Base-by-base conservation (phyloP, 179 eudicot species). In the Camellia oleifera region DNA sequence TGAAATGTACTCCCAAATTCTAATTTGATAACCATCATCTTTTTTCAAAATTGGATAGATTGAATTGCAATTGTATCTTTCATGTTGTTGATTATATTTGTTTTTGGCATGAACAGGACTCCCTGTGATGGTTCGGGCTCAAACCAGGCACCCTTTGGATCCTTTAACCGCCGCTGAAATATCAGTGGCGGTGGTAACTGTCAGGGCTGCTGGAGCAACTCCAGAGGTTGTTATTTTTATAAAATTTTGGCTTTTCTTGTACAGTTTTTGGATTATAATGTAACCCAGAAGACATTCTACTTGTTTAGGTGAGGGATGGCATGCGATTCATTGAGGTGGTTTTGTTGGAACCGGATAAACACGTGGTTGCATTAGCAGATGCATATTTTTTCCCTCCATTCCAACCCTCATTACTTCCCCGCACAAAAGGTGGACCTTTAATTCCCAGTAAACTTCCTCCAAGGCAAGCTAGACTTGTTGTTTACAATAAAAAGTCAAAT, bases 331-430 rank as follows among this genome's bases (percentile, higher is more conserved):
- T 95, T 84, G 99, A 95, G 84, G 98, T 94, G 61, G 98, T 89
- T 80, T 84, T 95, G 71, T 79, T 87, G 85, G 99, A 95, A 86
- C 99, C 99, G 48, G 97, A 88, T 46, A 95, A 95, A 76, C 86
- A 85, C 81, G 92, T 95, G 74, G 94, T 95, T 71, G 99, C 99
- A 20, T 86, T 95, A 80, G 99, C 99, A 64, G 99, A 95, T 91
- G 98, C 98, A 54, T 95, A 94, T 83, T 95, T 94, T 84, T 95
- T 94, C 68, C 98, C 99, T 69, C 99, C 99, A 23, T 95, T 95
- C 76, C 98, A 95, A 84, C 92, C 99, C 18, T 91, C 98, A 44
- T 77, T 95, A 80, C 80, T 95, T 64, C 87, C 97, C 7, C 87
- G 95, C 82, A 83, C 91, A 68, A 94, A 91, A 87, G 94, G 94